Evolutionary conservation across 371 early-diverging fungal species (phyloP).

Genomic region (Smittium mucronatum): DNA sequence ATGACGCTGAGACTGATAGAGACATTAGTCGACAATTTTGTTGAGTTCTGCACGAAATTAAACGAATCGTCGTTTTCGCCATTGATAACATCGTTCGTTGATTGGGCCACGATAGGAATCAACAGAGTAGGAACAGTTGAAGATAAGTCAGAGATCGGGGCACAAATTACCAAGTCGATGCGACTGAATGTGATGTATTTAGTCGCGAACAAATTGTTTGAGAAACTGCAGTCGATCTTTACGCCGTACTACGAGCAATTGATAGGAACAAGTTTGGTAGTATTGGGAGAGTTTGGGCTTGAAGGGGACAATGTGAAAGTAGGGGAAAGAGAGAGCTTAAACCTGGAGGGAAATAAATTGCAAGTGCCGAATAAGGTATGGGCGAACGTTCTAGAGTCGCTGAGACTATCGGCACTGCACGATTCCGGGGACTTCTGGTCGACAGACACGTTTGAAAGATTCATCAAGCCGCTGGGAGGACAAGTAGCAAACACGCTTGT

Average conservation of each 20-base stretch:
- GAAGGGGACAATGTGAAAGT: constrained; percentile 2
- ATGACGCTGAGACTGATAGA: constrained; percentile 47
- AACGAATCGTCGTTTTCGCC: constrained; percentile 91
- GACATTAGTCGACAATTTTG: constrained; percentile 54
- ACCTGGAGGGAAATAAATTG: constrained; percentile 17
- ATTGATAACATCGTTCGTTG: constrained; percentile 71
- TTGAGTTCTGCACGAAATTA: constrained; percentile 72
- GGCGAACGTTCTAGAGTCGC: constrained; percentile 24
- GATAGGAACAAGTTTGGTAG: constrained; percentile 51
- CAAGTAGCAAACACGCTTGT: constrained; percentile 48
- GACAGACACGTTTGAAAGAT: constrained; percentile 56
- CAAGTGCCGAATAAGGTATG: constrained; percentile 25
- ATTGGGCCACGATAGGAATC: constrained; percentile 61
- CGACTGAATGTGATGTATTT: constrained; percentile 68
- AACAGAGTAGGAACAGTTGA: constrained; percentile 12
- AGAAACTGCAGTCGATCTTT: constrained; percentile 67
- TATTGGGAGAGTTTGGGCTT: constrained; percentile 40
- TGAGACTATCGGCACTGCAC: constrained; percentile 23
- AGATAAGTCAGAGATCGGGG: constrained; percentile 19
- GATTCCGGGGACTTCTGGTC: constrained; percentile 43
- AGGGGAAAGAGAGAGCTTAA: constrained; percentile 21
- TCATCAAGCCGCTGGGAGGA: constrained; percentile 43
- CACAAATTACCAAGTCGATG: constrained; percentile 32
- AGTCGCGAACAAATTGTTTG: constrained; percentile 52
- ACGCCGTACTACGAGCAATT: constrained; percentile 71